phyloP scores from a whole-genome alignment of 2,329 filamentous ascomycete genomes.

The Alternaria gaisen region DNA sequence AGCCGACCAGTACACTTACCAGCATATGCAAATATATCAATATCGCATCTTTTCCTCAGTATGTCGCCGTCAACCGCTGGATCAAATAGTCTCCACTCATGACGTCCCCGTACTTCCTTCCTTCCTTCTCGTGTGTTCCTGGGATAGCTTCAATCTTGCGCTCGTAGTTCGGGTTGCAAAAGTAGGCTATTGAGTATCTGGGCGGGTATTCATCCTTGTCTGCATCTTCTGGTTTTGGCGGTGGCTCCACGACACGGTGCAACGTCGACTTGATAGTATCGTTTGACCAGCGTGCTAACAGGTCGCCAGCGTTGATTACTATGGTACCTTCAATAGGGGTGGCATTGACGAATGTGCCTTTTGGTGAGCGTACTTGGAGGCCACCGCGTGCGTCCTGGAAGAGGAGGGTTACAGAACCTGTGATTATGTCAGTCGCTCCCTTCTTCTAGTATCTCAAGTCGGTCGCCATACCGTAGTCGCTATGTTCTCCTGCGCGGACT shows the following conservation, averaged over 20 bases:
- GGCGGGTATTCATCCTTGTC: conserved; percentile 70
- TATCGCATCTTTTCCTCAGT: conserved; percentile 31
- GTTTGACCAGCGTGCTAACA: conserved; percentile 89
- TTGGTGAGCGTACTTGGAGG: conserved; percentile 72
- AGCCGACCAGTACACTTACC: background rate
- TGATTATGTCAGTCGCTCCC: conserved; percentile 13
- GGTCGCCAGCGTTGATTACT: conserved; percentile 88
- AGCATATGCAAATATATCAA: background rate
- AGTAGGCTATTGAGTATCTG: conserved; percentile 87
- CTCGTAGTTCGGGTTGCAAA: conserved; percentile 86
- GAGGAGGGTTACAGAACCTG: conserved; percentile 52
- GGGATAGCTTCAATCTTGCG: conserved; percentile 81
- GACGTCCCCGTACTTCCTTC: conserved; percentile 82
- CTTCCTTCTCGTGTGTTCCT: conserved; percentile 73
- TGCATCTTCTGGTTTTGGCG: conserved; percentile 57
- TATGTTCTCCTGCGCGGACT: conserved; percentile 81
- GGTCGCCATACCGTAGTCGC: conserved; percentile 62
- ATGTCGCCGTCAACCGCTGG: conserved; percentile 78
- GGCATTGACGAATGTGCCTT: conserved; percentile 81
- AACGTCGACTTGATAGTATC: conserved; percentile 90
- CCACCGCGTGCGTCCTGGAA: conserved; percentile 66
- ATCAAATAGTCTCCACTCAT: conserved; percentile 84
- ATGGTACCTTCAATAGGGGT: conserved; percentile 82
- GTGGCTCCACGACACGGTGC: conserved; percentile 89
- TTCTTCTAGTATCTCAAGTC: accelerated